These are phyloP conservation scores for Hypholoma fasciculare DNA, from an alignment of 768 basidiomycete genomes.

Conservation along the genomic window DNA sequence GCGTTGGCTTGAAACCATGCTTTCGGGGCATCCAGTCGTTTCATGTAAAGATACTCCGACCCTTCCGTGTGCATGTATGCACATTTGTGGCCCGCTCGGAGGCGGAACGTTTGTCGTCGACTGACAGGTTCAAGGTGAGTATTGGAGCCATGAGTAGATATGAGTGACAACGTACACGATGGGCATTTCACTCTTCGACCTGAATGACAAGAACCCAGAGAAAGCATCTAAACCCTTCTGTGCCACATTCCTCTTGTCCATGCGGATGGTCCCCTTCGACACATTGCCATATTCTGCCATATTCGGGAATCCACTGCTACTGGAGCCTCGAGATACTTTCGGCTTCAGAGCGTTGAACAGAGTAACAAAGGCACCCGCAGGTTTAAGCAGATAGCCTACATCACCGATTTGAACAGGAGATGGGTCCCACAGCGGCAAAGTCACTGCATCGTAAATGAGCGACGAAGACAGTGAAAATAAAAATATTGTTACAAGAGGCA, in stretches of 20 bases:
- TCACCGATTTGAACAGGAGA: constrained; percentile 62
- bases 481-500: constrained; percentile 50
- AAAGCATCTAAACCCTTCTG: constrained; percentile 51
- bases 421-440: constrained; percentile 73
- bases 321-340: constrained; percentile 36
- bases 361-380: constrained; percentile 67
- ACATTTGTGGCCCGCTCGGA: constrained; percentile 63
- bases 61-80: constrained; percentile 72
- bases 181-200: constrained; percentile 10
- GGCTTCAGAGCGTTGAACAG: constrained; percentile 71
- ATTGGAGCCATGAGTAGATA: not conserved
- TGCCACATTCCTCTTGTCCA: constrained; percentile 24
- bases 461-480: not conserved
- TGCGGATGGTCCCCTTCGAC: constrained; percentile 35
- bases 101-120: constrained; percentile 57
- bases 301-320: constrained; percentile 47
- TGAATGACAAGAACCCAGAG: constrained; percentile 44
- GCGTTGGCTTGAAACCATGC: constrained; percentile 76
- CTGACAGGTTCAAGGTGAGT: constrained; percentile 36
- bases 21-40: constrained; percentile 60
- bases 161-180: constrained; percentile 33
- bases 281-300: constrained; percentile 62
- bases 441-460: constrained; percentile 38
- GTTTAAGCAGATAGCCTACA: constrained; percentile 73
- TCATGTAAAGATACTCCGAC: constrained; percentile 68